phyloP scores from a whole-genome alignment of 2,329 filamentous ascomycete species.

The Nothophoma quercina region DNA sequence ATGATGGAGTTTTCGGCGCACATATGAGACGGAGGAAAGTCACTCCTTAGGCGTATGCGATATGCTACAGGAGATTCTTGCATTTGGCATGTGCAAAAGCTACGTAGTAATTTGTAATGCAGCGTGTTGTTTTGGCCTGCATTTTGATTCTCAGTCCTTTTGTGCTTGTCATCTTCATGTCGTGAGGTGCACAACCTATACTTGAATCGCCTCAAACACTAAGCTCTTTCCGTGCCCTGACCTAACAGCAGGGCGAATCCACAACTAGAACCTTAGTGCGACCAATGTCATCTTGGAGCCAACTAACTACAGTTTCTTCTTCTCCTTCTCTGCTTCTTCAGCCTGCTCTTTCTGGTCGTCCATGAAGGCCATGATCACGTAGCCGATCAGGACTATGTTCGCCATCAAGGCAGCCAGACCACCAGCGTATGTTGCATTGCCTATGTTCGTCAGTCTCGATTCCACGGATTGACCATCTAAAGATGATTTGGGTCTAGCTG shows the following conservation, averaged over 20 bases:
- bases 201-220: too few species aligned
- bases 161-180: too few species aligned
- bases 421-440: slow-evolving; percentile 87
- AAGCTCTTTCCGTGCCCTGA: too few species aligned
- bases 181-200: too few species aligned
- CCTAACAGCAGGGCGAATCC: too few species aligned
- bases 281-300: background rate
- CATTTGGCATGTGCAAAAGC: slow-evolving; percentile 14
- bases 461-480: too few species aligned
- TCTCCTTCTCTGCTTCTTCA: slow-evolving; percentile 51
- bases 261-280: too few species aligned
- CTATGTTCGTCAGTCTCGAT: slow-evolving; percentile 56
- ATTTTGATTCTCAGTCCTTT: background rate
- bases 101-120: slow-evolving; percentile 41
- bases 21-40: slow-evolving; percentile 8
- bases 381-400: slow-evolving; percentile 89
- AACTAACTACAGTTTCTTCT: slow-evolving; percentile 41
- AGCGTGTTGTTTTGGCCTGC: slow-evolving; percentile 16
- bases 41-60: slow-evolving; percentile 26
- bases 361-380: slow-evolving; percentile 88
- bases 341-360: slow-evolving; percentile 72
- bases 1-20: slow-evolving; percentile 20
- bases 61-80: slow-evolving; percentile 19
- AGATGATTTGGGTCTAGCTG: too few species aligned
- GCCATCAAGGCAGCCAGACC: slow-evolving; percentile 86